phyloP scores from a whole-genome alignment of 345 rosid species.

The Brassica rapa region DNA sequence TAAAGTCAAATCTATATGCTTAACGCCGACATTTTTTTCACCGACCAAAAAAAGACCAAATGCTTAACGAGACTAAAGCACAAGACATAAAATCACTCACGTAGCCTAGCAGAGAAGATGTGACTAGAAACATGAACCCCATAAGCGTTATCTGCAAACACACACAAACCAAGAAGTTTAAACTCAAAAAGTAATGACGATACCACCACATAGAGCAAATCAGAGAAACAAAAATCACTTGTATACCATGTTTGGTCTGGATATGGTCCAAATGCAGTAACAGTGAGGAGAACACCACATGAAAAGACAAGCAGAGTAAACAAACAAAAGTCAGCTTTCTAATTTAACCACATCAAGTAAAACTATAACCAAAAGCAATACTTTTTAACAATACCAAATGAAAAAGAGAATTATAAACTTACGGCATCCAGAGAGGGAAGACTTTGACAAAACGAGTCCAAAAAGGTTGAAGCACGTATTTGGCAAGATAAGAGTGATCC shows the following conservation, averaged over 20 bases:
- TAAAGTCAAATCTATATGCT: background rate
- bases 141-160: constrained; percentile 78
- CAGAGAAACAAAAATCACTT: constrained; percentile 19
- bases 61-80: constrained; percentile 6
- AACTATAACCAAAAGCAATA: constrained; percentile 5
- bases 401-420: constrained; percentile 36
- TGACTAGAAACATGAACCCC: constrained; percentile 85
- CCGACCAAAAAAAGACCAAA: background rate
- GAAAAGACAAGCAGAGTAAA: constrained; percentile 34
- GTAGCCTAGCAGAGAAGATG: constrained; percentile 80
- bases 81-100: constrained; percentile 53
- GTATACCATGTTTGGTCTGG: constrained; percentile 95
- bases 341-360: background rate
- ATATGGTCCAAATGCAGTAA: constrained; percentile 38
- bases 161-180: background rate
- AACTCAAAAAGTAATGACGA: background rate
- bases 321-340: constrained; percentile 12
- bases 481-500: constrained; percentile 83
- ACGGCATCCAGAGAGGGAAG: constrained; percentile 99
- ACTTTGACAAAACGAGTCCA: constrained; percentile 80
- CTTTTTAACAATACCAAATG: background rate
- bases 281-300: constrained; percentile 20
- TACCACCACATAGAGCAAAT: background rate
- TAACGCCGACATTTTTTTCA: background rate
- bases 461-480: constrained; percentile 92